Evolutionary conservation across 495 filamentous ascomycete species (phyloP).

Genomic region (Lophiotrema nucula): DNA sequence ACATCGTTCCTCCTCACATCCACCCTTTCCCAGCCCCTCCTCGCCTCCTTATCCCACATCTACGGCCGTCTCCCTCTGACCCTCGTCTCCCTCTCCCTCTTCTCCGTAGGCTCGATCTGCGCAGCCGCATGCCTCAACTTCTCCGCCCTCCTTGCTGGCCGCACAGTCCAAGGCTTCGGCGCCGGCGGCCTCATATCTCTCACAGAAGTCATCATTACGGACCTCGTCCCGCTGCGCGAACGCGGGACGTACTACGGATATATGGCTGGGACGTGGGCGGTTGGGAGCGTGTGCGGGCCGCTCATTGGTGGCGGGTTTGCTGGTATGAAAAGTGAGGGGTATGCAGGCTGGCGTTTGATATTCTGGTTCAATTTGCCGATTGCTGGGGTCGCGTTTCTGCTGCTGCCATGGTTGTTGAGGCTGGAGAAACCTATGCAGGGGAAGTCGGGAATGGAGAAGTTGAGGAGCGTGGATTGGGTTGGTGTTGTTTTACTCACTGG

Average conservation of each 20-base stretch:
- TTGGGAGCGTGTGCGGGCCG: conserved; percentile 64
- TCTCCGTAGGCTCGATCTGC: conserved; percentile 58
- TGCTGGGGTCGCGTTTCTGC: conserved; percentile 44
- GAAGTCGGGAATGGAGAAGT: conserved; percentile 15
- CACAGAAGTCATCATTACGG: conserved; percentile 62
- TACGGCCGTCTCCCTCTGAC: conserved; percentile 47
- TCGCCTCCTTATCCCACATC: conserved; percentile 47
- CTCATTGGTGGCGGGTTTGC: conserved; percentile 66
- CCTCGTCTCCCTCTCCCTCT: conserved; percentile 50
- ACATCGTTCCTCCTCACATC: conserved; percentile 52
- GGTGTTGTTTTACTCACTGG: conserved; percentile 47
- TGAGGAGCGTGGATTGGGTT: conserved; percentile 41
- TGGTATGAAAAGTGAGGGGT: conserved; percentile 45
- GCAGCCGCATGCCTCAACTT: conserved; percentile 58
- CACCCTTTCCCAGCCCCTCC: conserved; percentile 38
- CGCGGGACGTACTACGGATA: conserved; percentile 47
- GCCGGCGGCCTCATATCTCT: conserved; percentile 63
- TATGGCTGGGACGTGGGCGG: conserved; percentile 42
- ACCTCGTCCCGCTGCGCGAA: conserved; percentile 53
- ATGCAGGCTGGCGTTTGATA: conserved; percentile 52
- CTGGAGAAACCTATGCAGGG: conserved; percentile 40
- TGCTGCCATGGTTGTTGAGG: conserved; percentile 49
- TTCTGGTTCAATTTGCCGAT: conserved; percentile 58
- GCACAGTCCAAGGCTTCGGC: conserved; percentile 67
- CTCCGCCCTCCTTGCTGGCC: conserved; percentile 58